phyloP scores from a whole-genome alignment of 1,284 basidiomycete species.

The Neotropicomus parvogracilis region DNA sequence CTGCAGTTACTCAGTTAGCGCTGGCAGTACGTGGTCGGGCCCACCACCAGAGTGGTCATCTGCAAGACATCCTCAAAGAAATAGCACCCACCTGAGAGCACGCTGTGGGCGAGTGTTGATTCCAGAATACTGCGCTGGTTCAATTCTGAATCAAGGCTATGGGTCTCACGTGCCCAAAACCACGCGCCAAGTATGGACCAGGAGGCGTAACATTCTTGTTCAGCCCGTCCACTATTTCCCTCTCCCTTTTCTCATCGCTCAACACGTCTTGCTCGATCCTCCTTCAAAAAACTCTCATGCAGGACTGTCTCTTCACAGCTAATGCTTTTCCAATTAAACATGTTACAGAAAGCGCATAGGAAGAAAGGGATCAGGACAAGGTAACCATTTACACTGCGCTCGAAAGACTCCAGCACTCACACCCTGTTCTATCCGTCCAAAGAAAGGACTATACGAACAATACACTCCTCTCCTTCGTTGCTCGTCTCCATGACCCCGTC shows the following conservation, averaged over 20 bases:
- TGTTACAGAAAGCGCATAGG: constrained; percentile 1
- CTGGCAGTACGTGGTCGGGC: not conserved
- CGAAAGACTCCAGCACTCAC: constrained; percentile 11
- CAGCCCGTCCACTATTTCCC: constrained; percentile 30
- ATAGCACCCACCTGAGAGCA: not conserved
- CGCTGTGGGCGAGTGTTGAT: constrained; percentile 7
- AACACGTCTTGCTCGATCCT: constrained; percentile 17
- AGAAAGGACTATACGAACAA: not conserved
- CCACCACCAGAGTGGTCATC: no score
- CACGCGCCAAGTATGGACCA: constrained; percentile 31
- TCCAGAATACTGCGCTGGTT: constrained; percentile 4
- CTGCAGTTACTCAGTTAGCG: constrained; percentile 3
- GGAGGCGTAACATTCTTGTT: constrained; percentile 36
- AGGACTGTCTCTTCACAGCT: not conserved
- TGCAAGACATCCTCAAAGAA: not conserved
- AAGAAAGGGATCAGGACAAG: constrained; percentile 26
- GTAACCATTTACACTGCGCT: constrained; percentile 18
- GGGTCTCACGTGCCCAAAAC: constrained; percentile 30
- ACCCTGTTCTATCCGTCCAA: not conserved
- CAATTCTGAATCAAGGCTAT: constrained; percentile 13
- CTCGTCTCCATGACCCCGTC: not conserved
- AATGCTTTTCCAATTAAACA: not conserved
- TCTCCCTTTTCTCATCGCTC: constrained; percentile 31
- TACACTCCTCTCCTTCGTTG: not conserved
- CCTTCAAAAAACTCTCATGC: constrained; percentile 6